Base-by-base conservation (phyloP, 352 stramenopile species). In the Pseudoperonospora humuli region DNA sequence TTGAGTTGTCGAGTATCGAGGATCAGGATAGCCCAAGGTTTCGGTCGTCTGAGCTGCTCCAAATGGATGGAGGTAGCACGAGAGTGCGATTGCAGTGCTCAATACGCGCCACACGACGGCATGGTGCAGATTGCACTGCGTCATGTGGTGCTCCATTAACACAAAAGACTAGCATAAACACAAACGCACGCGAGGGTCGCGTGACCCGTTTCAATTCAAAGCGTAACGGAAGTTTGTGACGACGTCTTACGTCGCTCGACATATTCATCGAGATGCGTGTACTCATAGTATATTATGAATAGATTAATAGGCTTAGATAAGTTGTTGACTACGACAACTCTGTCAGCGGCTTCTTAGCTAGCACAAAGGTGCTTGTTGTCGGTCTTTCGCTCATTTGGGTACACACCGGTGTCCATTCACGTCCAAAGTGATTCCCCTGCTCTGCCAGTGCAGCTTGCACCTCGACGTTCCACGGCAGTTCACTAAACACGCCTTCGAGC, bases 21-120 rank as follows among this genome's bases (percentile, higher is more conserved):
- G 76, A 25, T 89, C 80, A 1, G 80, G 76, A 21, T 67, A 79
- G 7, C 76, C 76, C 2, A 84, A 20, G n/a, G 76, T 54, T 6
- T 61, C 50, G 3, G 65, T 84, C 2, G 75, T 86, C 36, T 92
- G 79, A 0, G 60, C 60, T 35, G 46, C 9, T 21, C 47, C 35
- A 6, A 21, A 15, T 3, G 13, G 15, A 15, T 50, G 40, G 10
- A 52, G 44, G 29, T 37, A 35, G 23, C 50, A 15, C 24, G 57
- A 37, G 25, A 48, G 25, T 35, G 6, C 10, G 5, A 15, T 27
- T 33, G 26, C 15, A 13, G 50, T 21, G 15, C 20, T 24, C 23
- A 45, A 20, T 11, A 41, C 25, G 15, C 29, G 28, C 43, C 33
- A 42, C 26, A 18, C 26, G 20, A 35, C 39, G 18, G 11, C 39